Evolutionary conservation across 768 basidiomycete genomes (phyloP).

Genomic region (Kwoniella pini): DNA sequence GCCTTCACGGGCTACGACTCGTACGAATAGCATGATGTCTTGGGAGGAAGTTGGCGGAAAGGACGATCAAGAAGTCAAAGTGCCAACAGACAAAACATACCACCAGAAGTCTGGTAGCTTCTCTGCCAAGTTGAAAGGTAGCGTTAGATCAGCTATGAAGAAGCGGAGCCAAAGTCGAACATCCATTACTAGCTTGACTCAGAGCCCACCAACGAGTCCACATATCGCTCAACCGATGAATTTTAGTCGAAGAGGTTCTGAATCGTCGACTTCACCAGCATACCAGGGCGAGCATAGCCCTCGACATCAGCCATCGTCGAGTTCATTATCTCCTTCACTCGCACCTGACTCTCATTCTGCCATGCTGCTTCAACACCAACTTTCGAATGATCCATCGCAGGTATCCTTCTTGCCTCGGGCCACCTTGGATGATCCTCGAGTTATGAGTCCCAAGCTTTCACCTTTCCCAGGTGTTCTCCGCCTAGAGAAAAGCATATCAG

Average conservation of each 20-base stretch:
- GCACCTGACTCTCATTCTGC: conserved; percentile 20
- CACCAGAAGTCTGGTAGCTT: conserved; percentile 45
- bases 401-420: conserved; percentile 68
- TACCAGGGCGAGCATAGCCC: conserved; percentile 57
- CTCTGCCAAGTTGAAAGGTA: conserved; percentile 43
- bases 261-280: conserved; percentile 33
- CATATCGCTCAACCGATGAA: conserved; percentile 3
- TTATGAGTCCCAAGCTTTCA: conserved; percentile 78
- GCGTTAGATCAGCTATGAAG: conserved; percentile 37
- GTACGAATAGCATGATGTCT: conserved; percentile 41
- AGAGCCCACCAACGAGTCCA: conserved; percentile 31
- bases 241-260: conserved; percentile 34
- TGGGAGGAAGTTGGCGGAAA: conserved; percentile 50
- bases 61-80: conserved; percentile 33
- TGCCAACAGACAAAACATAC: conserved; percentile 38
- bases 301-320: conserved; percentile 39
- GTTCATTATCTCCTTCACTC: conserved; percentile 31
- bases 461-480: conserved; percentile 85
- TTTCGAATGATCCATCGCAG: conserved; percentile 67
- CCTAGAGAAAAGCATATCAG: conserved; percentile 57
- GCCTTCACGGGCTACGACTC: conserved; percentile 23
- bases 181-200: conserved; percentile 20
- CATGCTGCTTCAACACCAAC: conserved; percentile 57
- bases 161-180: conserved; percentile 35
- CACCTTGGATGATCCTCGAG: conserved; percentile 68